Evolutionary conservation across 2,329 filamentous ascomycete species (phyloP).

Genomic region (Nigrospora osmanthi): DNA sequence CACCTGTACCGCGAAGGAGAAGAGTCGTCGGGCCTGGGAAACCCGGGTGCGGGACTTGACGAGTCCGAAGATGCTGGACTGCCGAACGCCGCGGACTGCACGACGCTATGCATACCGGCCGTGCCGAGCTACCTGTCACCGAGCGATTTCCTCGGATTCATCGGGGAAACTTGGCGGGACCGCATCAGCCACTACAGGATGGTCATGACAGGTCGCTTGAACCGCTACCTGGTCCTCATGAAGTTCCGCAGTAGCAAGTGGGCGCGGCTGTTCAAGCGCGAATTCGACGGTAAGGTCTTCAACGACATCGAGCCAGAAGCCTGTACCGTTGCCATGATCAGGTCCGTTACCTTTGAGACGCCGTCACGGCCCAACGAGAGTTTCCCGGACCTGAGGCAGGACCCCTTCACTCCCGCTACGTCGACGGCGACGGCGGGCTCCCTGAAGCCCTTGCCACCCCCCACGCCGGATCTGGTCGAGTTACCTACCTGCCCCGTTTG

Average conservation of each 20-base stretch:
- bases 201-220: conserved; percentile 81
- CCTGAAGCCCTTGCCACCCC: conserved; percentile 53
- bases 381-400: conserved; percentile 54
- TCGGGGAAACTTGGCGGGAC: conserved; percentile 79
- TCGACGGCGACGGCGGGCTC: conserved; percentile 28
- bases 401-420: conserved; percentile 51
- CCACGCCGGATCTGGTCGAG: conserved; percentile 79
- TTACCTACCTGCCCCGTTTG: conserved; percentile 95
- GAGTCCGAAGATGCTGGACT: conserved; percentile 18
- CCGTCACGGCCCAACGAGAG: conserved; percentile 38
- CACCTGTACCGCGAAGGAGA: conserved; percentile 85
- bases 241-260: conserved; percentile 74
- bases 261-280: conserved; percentile 72
- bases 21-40: conserved; percentile 53
- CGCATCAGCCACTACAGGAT: conserved; percentile 91
- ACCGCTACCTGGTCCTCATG: conserved; percentile 91
- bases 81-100: conserved; percentile 51
- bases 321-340: conserved; percentile 92
- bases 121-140: conserved; percentile 92
- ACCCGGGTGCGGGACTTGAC: conserved; percentile 11
- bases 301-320: conserved; percentile 92
- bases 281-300: conserved; percentile 90
- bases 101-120: conserved; percentile 85
- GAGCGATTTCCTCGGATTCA: conserved; percentile 82
- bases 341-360: conserved; percentile 77